A percentile compares a stretch with the other conserved stretches of the same genome.
Conservation (phyloP, 225 moss, liverwort and hornwort genomes). For the Antitrichia curtipendula region DNA sequence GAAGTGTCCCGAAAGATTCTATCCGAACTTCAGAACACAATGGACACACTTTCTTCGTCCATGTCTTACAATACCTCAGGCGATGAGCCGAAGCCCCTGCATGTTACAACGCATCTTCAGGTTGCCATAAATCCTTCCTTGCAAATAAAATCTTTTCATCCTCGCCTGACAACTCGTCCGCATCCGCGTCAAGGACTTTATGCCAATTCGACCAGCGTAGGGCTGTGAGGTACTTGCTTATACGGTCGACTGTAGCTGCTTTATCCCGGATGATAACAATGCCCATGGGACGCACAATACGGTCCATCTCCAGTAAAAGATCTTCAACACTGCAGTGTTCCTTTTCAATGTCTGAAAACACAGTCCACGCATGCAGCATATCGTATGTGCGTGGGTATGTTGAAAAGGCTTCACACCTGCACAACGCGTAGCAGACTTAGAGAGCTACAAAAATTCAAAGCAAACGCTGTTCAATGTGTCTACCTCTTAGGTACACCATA, state of each 20-base stretch:
- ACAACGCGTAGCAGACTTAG: not conserved
- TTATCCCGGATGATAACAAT: constrained; percentile 77
- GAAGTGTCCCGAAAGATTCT: not conserved
- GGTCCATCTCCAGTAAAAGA: constrained; percentile 90
- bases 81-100: not conserved
- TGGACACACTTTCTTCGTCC: not conserved
- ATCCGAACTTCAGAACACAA: not conserved
- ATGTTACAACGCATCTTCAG: constrained; percentile 56
- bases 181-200: constrained; percentile 27
- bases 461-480: not conserved
- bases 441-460: not conserved
- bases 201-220: constrained; percentile 86
- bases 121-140: constrained; percentile 81
- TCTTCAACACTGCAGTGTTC: constrained; percentile 72
- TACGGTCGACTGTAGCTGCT: constrained; percentile 48
- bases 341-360: constrained; percentile 76
- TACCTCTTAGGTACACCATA: not conserved
- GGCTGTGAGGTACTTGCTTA: constrained; percentile 58
- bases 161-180: constrained; percentile 44
- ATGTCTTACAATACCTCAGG: not conserved
- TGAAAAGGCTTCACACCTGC: constrained; percentile 98
- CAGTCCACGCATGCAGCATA: constrained; percentile 76
- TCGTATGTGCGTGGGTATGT: constrained; percentile 98
- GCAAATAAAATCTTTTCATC: constrained; percentile 85
- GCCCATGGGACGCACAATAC: constrained; percentile 75